A percentile compares a stretch with the other conserved stretches of the same genome.
phyloP scores from a whole-genome alignment of 2,329 filamentous ascomycete genomes.

The Fusarium oligoseptatum region DNA sequence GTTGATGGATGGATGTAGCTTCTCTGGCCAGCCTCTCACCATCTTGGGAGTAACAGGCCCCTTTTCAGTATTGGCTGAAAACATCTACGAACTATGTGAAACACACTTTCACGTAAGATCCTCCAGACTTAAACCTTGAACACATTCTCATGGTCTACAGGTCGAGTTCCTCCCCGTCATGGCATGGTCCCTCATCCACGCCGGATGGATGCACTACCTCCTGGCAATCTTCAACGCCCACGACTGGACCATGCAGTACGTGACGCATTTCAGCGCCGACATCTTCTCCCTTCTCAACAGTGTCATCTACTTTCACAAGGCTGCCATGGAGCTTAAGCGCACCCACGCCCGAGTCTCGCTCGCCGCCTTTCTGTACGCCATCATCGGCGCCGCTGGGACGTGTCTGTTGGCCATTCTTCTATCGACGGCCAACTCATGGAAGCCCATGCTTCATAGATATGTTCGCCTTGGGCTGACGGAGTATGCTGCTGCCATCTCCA shows the following conservation, averaged over 20 bases:
- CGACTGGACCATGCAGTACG: conserved; percentile 79
- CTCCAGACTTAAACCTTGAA: background rate
- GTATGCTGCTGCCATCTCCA: conserved; percentile 76
- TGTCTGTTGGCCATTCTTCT: conserved; percentile 73
- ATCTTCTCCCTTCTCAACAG: conserved; percentile 77
- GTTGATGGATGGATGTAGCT: conserved; percentile 44
- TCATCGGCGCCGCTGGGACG: conserved; percentile 74
- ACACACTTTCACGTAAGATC: conserved; percentile 64
- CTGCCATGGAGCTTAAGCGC: conserved; percentile 72
- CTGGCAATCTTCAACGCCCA: conserved; percentile 76
- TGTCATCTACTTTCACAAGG: conserved; percentile 78
- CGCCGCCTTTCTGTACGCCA: conserved; percentile 73
- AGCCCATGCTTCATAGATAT: conserved; percentile 71
- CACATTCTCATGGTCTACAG: conserved; percentile 44
- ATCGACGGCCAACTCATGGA: conserved; percentile 72
- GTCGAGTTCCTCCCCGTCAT: conserved; percentile 75
- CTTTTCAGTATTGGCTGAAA: conserved; percentile 76
- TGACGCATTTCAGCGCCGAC: conserved; percentile 75
- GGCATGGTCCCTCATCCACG: conserved; percentile 76
- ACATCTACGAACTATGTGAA: conserved; percentile 71
- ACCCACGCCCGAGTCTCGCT: conserved; percentile 69
- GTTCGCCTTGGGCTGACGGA: conserved; percentile 72
- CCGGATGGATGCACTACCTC: conserved; percentile 74
- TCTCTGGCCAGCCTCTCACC: conserved; percentile 73
- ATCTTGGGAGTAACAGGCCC: conserved; percentile 76